A percentile compares a stretch with the other conserved stretches of the same genome.
phyloP scores from a whole-genome alignment of 2,329 filamentous ascomycete genomes.

The Herpotrichia juniperi region DNA sequence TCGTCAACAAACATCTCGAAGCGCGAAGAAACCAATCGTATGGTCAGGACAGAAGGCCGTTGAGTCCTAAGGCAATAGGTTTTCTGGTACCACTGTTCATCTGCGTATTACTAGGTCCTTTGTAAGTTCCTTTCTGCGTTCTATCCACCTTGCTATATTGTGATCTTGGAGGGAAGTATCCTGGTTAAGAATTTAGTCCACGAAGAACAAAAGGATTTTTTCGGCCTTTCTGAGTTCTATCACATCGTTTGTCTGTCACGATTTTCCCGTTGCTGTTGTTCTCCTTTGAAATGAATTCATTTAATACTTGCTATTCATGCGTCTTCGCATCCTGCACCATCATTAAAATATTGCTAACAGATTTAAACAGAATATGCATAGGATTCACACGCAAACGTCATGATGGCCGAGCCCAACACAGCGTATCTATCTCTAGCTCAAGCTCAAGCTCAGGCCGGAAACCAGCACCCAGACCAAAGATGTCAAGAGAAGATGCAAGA shows the following conservation, averaged over 20 bases:
- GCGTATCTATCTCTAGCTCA: not conserved
- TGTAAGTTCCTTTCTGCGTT: conserved; percentile 27
- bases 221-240: no score
- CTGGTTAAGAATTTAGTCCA: no score
- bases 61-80: conserved; percentile 24
- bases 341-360: not conserved
- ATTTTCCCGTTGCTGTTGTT: no score
- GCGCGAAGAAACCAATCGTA: not conserved
- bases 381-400: no score
- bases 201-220: no score
- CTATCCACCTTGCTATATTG: no score
- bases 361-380: conserved; percentile 1
- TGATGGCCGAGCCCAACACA: conserved; percentile 8
- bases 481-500: conserved; percentile 17
- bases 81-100: conserved; percentile 37
- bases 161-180: no score
- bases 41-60: not conserved
- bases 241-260: no score
- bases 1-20: not conserved
- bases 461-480: conserved; percentile 11
- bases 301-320: not conserved
- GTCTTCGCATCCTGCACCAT: not conserved
- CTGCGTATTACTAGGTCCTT: conserved; percentile 32
- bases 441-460: not conserved
- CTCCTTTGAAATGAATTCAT: no score